phyloP scores from a whole-genome alignment of 2,329 filamentous ascomycete genomes.

The Trichoderma atroviride region DNA sequence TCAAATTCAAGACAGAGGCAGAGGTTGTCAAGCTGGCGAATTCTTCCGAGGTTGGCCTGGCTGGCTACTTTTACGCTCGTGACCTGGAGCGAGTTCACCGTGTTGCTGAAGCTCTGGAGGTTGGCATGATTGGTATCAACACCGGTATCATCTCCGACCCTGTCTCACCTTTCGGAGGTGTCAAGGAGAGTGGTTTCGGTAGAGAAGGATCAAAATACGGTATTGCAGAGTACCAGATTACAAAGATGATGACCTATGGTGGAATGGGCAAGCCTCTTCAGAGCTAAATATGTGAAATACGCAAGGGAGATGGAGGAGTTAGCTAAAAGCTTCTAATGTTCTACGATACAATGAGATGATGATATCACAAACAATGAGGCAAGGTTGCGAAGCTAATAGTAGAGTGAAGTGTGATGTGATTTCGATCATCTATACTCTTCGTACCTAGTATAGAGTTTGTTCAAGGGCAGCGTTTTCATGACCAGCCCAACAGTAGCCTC shows the following conservation, averaged over 20 bases:
- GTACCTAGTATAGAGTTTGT: neutral
- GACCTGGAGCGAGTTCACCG: conserved; percentile 62
- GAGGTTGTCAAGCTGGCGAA: conserved; percentile 89
- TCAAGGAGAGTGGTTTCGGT: conserved; percentile 82
- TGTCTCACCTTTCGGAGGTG: conserved; percentile 70
- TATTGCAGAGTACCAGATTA: conserved; percentile 73
- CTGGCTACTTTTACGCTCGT: conserved; percentile 87
- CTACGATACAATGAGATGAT: conserved; percentile 13
- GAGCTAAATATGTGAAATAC: conserved; percentile 35
- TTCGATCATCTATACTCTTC: neutral
- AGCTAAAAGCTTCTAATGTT: neutral
- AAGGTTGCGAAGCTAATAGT: neutral
- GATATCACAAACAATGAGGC: neutral
- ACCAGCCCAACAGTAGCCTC: neutral
- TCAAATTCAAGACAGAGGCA: conserved; percentile 84
- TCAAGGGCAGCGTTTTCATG: neutral
- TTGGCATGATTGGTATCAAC: conserved; percentile 87
- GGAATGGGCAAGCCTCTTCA: conserved; percentile 61
- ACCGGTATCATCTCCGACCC: conserved; percentile 67
- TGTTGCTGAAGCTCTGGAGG: conserved; percentile 71
- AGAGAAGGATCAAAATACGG: conserved; percentile 78
- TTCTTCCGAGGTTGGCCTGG: conserved; percentile 79
- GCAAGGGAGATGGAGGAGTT: neutral
- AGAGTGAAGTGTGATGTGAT: neutral
- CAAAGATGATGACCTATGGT: conserved; percentile 65